phyloP scores from a whole-genome alignment of 2,329 filamentous ascomycete species.

The Cladosporium colombiae region DNA sequence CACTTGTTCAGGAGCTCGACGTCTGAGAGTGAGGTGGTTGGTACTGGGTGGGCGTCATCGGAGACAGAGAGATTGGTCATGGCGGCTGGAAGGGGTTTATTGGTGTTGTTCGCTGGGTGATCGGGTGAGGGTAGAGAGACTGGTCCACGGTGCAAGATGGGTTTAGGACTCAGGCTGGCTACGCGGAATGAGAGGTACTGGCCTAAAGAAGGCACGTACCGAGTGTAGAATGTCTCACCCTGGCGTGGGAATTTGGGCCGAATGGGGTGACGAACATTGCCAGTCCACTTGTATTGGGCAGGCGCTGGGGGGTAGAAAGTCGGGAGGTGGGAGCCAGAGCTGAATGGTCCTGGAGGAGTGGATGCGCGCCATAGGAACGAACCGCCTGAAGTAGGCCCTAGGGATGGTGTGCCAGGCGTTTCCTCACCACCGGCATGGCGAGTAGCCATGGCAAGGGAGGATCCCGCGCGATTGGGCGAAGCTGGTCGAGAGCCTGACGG shows the following conservation, averaged over 20 bases:
- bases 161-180: slow-evolving; percentile 66
- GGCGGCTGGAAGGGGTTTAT: slow-evolving; percentile 8
- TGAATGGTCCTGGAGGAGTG: slow-evolving; percentile 65
- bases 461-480: slow-evolving; percentile 45
- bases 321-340: slow-evolving; percentile 79
- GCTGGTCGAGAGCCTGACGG: slow-evolving; percentile 53
- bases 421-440: slow-evolving; percentile 6
- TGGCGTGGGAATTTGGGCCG: slow-evolving; percentile 86
- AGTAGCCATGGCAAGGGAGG: slow-evolving; percentile 18
- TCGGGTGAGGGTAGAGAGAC: slow-evolving; percentile 20
- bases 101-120: slow-evolving; percentile 2
- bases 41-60: slow-evolving; percentile 3
- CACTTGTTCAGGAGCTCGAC: slow-evolving; percentile 75
- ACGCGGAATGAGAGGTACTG: slow-evolving; percentile 90
- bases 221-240: slow-evolving; percentile 87
- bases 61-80: slow-evolving; percentile 17
- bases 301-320: slow-evolving; percentile 88
- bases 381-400: slow-evolving; percentile 6
- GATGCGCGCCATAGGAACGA: slow-evolving; percentile 32
- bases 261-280: slow-evolving; percentile 79
- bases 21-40: slow-evolving; percentile 49
- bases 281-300: slow-evolving; percentile 76
- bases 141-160: slow-evolving; percentile 66
- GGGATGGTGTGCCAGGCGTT: slow-evolving; percentile 14
- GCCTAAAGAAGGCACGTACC: slow-evolving; percentile 76